These are phyloP conservation scores for Pleurotus eryngii DNA, from an alignment of 768 basidiomycete species.

Conservation along the genomic window DNA sequence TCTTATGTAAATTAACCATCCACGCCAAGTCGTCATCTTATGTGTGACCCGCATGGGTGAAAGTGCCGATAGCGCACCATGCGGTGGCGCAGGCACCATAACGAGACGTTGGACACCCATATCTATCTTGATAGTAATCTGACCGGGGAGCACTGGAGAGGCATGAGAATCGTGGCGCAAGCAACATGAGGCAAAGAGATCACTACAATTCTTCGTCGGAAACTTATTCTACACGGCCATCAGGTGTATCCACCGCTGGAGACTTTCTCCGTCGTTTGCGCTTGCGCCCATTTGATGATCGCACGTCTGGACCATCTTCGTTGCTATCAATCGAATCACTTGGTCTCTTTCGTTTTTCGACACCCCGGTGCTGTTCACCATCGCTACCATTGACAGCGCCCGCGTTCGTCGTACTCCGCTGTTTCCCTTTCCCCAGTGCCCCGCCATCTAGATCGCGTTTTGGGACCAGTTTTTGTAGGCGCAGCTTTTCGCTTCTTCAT, in stretches of 20 bases:
- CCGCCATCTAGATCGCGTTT: background rate
- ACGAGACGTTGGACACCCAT: too few relatives aligned
- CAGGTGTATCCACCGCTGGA: background rate
- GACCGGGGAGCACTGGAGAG: background rate
- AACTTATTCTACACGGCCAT: background rate
- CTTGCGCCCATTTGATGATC: constrained; percentile 16
- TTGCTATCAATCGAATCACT: background rate
- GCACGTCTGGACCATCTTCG: background rate
- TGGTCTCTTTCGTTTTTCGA: constrained; percentile 16
- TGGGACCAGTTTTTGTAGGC: constrained; percentile 5
- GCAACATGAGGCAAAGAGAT: background rate
- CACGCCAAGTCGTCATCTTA: too few relatives aligned
- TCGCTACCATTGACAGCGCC: background rate
- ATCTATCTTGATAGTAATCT: too few relatives aligned
- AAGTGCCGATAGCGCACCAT: too few relatives aligned
- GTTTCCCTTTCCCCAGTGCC: constrained; percentile 14
- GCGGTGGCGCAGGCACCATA: too few relatives aligned
- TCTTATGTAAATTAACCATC: too few relatives aligned
- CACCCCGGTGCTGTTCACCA: background rate
- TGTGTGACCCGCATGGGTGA: too few relatives aligned
- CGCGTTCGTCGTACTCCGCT: constrained; percentile 14
- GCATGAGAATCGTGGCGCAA: background rate
- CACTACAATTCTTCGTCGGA: background rate
- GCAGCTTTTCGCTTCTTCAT: constrained; percentile 62
- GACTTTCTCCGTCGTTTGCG: constrained; percentile 22